A percentile compares a stretch with the other conserved stretches of the same genome.
Evolutionary conservation across 2,329 filamentous ascomycete genomes (phyloP).

Genomic region (Exophiala aquamarina): DNA sequence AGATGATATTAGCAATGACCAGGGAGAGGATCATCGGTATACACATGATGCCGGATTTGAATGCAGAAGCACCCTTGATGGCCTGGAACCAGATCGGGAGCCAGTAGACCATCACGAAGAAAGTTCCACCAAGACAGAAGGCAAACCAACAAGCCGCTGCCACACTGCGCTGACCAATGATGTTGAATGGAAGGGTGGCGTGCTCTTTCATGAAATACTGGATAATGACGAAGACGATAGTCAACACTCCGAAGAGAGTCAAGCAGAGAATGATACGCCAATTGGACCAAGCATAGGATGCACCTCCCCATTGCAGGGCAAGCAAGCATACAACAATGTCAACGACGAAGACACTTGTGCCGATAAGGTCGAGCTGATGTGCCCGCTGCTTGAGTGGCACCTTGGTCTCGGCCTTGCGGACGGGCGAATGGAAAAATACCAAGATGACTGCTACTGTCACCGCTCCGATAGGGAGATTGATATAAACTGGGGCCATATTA

Average conservation of each 20-base stretch:
- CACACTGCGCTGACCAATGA: conserved; percentile 49
- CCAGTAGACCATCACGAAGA: conserved; percentile 43
- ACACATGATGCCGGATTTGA: conserved; percentile 46
- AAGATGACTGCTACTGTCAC: conserved; percentile 46
- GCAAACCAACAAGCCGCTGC: conserved; percentile 34
- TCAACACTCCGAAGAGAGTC: conserved; percentile 44
- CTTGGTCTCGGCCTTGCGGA: conserved; percentile 32
- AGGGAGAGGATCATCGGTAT: conserved; percentile 40
- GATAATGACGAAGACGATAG: conserved; percentile 48
- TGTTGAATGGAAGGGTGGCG: conserved; percentile 51
- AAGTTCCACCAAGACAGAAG: conserved; percentile 38
- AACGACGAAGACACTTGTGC: conserved; percentile 46
- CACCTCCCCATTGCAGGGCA: conserved; percentile 50
- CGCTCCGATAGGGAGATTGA: conserved; percentile 45
- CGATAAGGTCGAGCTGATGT: conserved; percentile 41
- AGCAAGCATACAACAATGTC: conserved; percentile 49
- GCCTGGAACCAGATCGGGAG: conserved; percentile 51
- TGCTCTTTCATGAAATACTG: conserved; percentile 49
- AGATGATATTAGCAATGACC: conserved; percentile 36
- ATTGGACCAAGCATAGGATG: conserved; percentile 45
- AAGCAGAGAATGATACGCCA: conserved; percentile 50
- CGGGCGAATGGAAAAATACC: conserved; percentile 45
- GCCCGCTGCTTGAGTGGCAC: conserved; percentile 41
- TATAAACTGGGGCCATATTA: conserved; percentile 39
- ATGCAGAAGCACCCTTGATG: conserved; percentile 42